Evolutionary conservation across 192 early-diverging fungal species (phyloP).

Genomic region (Gigaspora rosea): DNA sequence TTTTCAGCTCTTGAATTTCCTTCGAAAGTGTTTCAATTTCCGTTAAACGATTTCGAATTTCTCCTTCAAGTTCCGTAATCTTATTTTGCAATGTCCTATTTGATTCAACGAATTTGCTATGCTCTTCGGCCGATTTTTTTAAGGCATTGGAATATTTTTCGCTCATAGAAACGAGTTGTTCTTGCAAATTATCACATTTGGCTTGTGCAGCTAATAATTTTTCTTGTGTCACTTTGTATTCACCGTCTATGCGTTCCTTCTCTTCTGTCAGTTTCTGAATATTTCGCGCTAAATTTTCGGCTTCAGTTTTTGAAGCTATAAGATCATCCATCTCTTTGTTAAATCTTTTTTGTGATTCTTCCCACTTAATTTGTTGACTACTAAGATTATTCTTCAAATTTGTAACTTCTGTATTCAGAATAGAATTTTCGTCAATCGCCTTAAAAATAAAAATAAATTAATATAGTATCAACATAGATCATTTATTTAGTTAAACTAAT

Average conservation of each 20-base stretch:
- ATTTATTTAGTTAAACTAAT: background rate
- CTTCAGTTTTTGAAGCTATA: background rate
- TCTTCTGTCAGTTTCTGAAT: background rate
- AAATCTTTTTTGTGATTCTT: background rate
- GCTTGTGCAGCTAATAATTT: background rate
- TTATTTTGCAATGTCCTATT: background rate
- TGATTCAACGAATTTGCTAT: background rate
- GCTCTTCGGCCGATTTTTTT: background rate
- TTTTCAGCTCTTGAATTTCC: conserved; percentile 1
- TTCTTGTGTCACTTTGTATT: background rate
- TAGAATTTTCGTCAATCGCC: background rate
- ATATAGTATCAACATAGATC: background rate
- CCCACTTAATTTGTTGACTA: conserved; percentile 3
- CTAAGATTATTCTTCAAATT: background rate
- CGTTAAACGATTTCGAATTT: background rate
- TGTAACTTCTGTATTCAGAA: background rate
- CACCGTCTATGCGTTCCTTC: background rate
- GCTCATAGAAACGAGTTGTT: background rate
- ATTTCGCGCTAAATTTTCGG: background rate
- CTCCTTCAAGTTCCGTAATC: background rate
- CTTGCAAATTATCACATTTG: background rate
- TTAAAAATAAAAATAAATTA: background rate
- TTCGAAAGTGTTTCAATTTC: background rate
- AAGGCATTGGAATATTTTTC: background rate
- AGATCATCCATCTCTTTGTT: conserved; percentile 15